phyloP scores from a whole-genome alignment of 75 land plant species.

The Cryptomeria japonica region DNA sequence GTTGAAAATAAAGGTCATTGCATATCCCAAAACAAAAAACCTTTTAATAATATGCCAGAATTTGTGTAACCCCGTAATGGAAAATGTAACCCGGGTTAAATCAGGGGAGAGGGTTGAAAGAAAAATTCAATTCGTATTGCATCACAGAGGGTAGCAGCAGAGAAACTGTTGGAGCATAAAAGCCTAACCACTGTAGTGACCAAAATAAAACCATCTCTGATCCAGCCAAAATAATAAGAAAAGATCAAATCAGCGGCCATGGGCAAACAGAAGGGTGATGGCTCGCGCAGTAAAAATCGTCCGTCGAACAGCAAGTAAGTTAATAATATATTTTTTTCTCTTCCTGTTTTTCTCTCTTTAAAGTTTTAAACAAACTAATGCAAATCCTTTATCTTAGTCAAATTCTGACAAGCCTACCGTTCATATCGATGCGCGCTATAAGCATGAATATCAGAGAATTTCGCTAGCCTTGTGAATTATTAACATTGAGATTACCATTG shows the following conservation, averaged over 20 bases:
- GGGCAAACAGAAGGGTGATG: slow-evolving; percentile 90
- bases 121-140: not conserved
- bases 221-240: not conserved
- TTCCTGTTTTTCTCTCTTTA: not conserved
- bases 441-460: not conserved
- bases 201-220: not conserved
- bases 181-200: not conserved
- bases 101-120: not conserved
- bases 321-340: not conserved
- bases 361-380: not conserved
- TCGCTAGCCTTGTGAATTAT: not conserved
- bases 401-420: not conserved
- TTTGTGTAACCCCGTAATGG: too few species aligned
- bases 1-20: too few species aligned
- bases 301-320: slow-evolving; percentile 98
- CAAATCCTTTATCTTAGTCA: not conserved
- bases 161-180: not conserved
- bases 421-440: not conserved
- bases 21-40: too few species aligned
- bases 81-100: not conserved
- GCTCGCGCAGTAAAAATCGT: slow-evolving; percentile 70
- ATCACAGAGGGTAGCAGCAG: not conserved
- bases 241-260: slow-evolving; percentile 21
- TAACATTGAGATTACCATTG: not conserved
- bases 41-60: too few species aligned